Base-by-base conservation (phyloP, 2,329 filamentous ascomycete species). In the Ascosphaera pollenicola region DNA sequence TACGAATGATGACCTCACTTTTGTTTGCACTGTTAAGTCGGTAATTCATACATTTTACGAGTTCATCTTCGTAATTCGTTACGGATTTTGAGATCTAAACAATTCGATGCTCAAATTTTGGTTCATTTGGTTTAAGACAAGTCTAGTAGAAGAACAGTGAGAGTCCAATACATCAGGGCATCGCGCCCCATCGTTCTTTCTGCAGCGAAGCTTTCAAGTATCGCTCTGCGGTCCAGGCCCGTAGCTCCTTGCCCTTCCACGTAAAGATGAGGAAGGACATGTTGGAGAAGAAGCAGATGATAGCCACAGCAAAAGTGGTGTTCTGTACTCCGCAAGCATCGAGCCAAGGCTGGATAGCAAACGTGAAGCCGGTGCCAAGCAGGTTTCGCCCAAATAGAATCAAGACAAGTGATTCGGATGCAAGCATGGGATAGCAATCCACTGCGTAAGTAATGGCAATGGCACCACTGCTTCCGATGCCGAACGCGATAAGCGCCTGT, bases 311-410 rank as follows among this genome's bases (percentile, higher is more conserved):
- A 39, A 58, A 50, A 39, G 58, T 57, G 37, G 49, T 51, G 41
- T 55, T 50, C 39, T 52, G 52, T 16, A 56, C 38, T 3, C 54
- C 55, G 41, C 50, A 43, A 13, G 46, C 51, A 4, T 47, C 48
- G 17, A 48, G 45, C 55, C 55, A 58, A 2, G 56, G 57, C 2
- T 51, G 56, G 47, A 58, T 56, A 32, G 43, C 54, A 40, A 54
- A 54, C 17, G 43, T 46, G 37, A 55, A 46, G 3, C 38, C 44
- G 26, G 44, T 58, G 15, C 50, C 51, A 43, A 60, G 54, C 1
- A 54, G 58, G 43, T 61, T 60, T 1, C 58, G 48, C 18, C 61
- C 52, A 19, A 60, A 38, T 17, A 59, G 59, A 15, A 60, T 52
- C 3, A 54, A 51, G 16, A 50, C 52, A 43, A 51, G 47, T 1